A percentile compares a stretch with the other conserved stretches of the same genome.
Conservation (phyloP, 2,329 filamentous ascomycete genomes). For the Fusarium coicis region DNA sequence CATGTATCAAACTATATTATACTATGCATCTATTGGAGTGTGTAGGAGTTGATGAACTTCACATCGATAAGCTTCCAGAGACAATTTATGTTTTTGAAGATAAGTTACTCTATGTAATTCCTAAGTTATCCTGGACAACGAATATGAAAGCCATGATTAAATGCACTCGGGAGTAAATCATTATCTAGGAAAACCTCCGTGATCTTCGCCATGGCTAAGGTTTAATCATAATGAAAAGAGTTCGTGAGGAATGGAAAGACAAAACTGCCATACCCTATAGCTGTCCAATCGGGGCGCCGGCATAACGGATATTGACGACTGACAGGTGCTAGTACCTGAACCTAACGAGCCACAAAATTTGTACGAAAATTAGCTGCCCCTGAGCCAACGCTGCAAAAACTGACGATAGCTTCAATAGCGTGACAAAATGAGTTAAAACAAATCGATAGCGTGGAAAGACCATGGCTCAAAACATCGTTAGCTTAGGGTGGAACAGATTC, state of each 20-base stretch:
- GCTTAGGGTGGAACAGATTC: background rate
- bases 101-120: no score
- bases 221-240: no score
- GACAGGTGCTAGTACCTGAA: background rate
- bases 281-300: fast-evolving
- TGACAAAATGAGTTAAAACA: background rate
- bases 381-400: constrained; percentile 1
- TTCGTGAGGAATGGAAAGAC: fast-evolving
- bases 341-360: background rate
- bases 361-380: background rate
- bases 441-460: constrained; percentile 18
- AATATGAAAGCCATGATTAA: no score
- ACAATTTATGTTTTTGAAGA: fast-evolving
- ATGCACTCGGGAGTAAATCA: background rate
- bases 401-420: constrained; percentile 21
- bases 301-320: background rate
- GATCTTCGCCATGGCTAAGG: background rate
- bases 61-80: no score
- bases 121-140: fast-evolving
- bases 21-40: no score
- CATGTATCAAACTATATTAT: fast-evolving
- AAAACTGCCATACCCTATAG: background rate
- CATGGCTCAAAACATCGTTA: background rate
- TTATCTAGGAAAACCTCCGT: no score
- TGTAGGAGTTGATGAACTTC: no score